Conservation (phyloP, 169 alveolate species). For the Cyclospora cayetanensis region DNA sequence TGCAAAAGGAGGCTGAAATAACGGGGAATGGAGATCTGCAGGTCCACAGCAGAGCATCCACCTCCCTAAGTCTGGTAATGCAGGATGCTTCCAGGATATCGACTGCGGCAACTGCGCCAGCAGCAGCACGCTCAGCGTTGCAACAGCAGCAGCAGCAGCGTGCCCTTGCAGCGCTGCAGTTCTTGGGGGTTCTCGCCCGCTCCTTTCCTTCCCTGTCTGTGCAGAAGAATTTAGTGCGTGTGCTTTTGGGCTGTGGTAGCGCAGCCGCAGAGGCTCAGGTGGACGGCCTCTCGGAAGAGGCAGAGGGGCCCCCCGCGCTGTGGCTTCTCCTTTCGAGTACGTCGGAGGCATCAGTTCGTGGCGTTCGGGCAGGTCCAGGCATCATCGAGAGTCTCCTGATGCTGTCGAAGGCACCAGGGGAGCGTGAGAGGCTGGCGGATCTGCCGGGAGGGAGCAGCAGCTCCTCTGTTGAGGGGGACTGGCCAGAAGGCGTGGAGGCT, state of each 20-base stretch:
- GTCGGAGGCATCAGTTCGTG: not conserved
- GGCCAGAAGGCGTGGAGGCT: not conserved
- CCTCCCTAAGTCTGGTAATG: not conserved
- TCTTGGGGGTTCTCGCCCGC: not conserved
- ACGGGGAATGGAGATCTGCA: not conserved
- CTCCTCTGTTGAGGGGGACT: not conserved
- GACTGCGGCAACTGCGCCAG: not conserved
- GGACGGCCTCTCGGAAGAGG: not conserved
- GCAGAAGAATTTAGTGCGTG: not conserved
- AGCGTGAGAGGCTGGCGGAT: not conserved
- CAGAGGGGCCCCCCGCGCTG: not conserved
- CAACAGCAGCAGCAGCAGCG: not conserved
- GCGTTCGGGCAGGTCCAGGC: not conserved
- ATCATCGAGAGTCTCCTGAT: not conserved
- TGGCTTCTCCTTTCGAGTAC: not conserved
- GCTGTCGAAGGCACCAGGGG: not conserved
- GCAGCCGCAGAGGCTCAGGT: not conserved
- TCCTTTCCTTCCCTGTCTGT: slow-evolving; percentile 4
- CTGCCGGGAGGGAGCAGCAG: not conserved
- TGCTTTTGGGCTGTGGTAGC: not conserved
- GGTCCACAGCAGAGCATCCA: not conserved
- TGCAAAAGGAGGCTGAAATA: not conserved
- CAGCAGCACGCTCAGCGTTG: not conserved
- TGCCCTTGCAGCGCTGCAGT: slow-evolving; percentile 29
- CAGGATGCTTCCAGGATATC: not conserved